Conservation (phyloP, 23 red algal species). For the Gracilaria vermiculophylla region DNA sequence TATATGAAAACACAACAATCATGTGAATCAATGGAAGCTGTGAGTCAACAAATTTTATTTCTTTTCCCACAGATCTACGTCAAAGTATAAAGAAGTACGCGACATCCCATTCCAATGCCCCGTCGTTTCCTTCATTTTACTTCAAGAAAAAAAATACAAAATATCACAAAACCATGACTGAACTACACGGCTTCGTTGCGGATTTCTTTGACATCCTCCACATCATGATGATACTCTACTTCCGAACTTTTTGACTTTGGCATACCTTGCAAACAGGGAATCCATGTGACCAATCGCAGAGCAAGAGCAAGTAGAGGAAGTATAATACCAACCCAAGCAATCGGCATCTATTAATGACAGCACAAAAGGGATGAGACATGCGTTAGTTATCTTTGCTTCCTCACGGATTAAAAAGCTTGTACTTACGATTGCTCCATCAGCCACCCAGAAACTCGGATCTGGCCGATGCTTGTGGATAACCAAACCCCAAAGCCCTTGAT, state of each 20-base stretch:
- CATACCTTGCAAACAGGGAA: not conserved
- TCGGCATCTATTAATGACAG: slow-evolving; percentile 20
- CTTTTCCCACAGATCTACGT: too few relatives aligned
- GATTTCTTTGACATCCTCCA: not conserved
- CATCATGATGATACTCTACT: not conserved
- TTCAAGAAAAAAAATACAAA: too few relatives aligned
- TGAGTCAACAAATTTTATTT: too few relatives aligned
- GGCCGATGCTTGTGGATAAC: slow-evolving; percentile 18
- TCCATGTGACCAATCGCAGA: slow-evolving; percentile 3
- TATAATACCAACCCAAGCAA: slow-evolving; percentile 52
- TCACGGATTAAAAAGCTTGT: not conserved
- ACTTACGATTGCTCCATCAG: slow-evolving; percentile 32
- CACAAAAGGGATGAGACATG: not conserved
- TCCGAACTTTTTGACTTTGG: not conserved
- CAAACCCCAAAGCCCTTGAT: slow-evolving; percentile 33
- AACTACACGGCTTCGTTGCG: not conserved
- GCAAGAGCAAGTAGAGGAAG: not conserved
- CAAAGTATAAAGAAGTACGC: too few relatives aligned
- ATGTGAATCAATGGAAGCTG: too few relatives aligned
- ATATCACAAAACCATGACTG: too few relatives aligned
- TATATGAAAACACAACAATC: too few relatives aligned
- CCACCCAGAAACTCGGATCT: slow-evolving; percentile 24
- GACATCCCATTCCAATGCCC: too few relatives aligned
- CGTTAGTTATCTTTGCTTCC: not conserved
- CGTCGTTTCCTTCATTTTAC: too few relatives aligned